phyloP scores from a whole-genome alignment of 1,284 basidiomycete genomes.

The Grifola frondosa region DNA sequence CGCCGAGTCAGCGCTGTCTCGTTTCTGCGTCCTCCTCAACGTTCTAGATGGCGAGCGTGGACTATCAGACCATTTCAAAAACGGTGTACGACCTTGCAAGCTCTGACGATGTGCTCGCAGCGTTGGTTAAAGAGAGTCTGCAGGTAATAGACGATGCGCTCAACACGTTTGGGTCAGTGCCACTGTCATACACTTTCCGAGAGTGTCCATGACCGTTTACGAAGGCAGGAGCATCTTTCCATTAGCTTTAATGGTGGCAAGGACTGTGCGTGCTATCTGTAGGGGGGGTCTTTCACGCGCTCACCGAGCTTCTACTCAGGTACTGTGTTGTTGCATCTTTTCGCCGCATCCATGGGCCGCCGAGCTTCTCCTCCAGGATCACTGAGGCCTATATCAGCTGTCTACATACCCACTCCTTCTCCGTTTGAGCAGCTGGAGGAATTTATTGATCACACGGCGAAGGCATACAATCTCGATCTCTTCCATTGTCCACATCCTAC shows the following conservation, averaged over 20 bases:
- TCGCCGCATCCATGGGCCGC: slow-evolving; percentile 67
- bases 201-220: slow-evolving; percentile 4
- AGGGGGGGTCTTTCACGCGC: neutral
- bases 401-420: slow-evolving; percentile 90
- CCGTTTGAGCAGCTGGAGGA: slow-evolving; percentile 84
- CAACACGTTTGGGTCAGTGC: slow-evolving; percentile 73
- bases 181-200: slow-evolving; percentile 10
- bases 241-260: slow-evolving; percentile 99
- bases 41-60: slow-evolving; percentile 22
- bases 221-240: slow-evolving; percentile 65
- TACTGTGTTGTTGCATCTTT: slow-evolving; percentile 91
- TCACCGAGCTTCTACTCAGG: too few species aligned
- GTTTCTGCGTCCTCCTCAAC: too few species aligned
- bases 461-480: slow-evolving; percentile 79
- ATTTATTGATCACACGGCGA: slow-evolving; percentile 73
- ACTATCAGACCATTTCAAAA: slow-evolving; percentile 41
- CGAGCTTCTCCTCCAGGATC: slow-evolving; percentile 33
- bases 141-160: slow-evolving; percentile 76
- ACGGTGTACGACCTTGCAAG: slow-evolving; percentile 60
- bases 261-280: slow-evolving; percentile 71
- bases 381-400: slow-evolving; percentile 62
- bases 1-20: too few species aligned
- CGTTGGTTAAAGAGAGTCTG: slow-evolving; percentile 72
- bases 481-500: slow-evolving; percentile 53
- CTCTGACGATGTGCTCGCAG: slow-evolving; percentile 53